Percentiles rank a stretch among this genome's conserved stretches.
Conservation (phyloP, 1,139 yeast species). For the Hyphopichia khmerensis region DNA sequence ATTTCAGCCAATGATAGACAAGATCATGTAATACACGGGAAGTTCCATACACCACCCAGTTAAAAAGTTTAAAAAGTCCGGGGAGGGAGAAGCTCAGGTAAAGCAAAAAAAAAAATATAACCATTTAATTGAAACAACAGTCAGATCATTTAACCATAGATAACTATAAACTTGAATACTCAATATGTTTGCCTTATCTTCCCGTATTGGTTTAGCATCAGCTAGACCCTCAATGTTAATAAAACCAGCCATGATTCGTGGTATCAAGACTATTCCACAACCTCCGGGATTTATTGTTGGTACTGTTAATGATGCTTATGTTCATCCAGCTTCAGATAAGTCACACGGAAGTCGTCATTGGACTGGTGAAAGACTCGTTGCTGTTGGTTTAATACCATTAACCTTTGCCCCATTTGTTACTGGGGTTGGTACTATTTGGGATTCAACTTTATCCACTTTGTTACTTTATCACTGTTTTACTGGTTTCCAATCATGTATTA, state of each 20-base stretch:
- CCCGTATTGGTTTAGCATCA: conserved; percentile 28
- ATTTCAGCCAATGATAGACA: conserved; percentile 2
- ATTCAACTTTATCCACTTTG: conserved; percentile 55
- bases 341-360: conserved; percentile 71
- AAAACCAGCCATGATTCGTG: conserved; percentile 23
- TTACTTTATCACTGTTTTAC: conserved; percentile 64
- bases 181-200: conserved; percentile 24
- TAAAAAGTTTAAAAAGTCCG: conserved; percentile 2
- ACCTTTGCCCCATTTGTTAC: conserved; percentile 62
- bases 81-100: conserved; percentile 1
- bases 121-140: neutral
- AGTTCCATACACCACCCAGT: neutral
- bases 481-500: conserved; percentile 76
- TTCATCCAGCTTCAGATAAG: conserved; percentile 54
- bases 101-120: neutral
- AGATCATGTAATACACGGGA: neutral
- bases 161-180: neutral
- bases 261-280: conserved; percentile 47
- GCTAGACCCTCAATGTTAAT: conserved; percentile 11
- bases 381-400: conserved; percentile 63
- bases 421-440: conserved; percentile 53
- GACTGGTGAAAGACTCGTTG: conserved; percentile 62
- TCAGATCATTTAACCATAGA: neutral
- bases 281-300: conserved; percentile 75
- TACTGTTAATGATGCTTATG: conserved; percentile 72